Percentiles rank a stretch among this genome's conserved stretches.
Conservation (phyloP, 306 rosid species). For the Abrus precatorius region DNA sequence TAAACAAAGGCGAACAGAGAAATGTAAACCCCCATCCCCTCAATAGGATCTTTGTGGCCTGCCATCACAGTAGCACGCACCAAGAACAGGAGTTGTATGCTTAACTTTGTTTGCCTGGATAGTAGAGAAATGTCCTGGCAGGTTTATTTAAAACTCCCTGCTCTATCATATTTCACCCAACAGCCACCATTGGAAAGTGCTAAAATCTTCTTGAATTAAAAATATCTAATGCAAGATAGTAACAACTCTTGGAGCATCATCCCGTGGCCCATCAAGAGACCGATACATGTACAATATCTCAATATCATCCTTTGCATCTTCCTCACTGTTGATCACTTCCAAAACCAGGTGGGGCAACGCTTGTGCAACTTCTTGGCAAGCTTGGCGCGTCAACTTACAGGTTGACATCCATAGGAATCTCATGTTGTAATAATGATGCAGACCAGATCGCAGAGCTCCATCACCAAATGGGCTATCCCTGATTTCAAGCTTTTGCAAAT, state of each 20-base stretch:
- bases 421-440: slow-evolving; percentile 93
- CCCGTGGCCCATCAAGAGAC: slow-evolving; percentile 69
- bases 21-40: not conserved
- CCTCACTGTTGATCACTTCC: slow-evolving; percentile 64
- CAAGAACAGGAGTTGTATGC: slow-evolving; percentile 50
- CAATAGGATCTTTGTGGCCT: slow-evolving; percentile 41
- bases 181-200: slow-evolving; percentile 47
- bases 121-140: slow-evolving; percentile 51
- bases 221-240: slow-evolving; percentile 64
- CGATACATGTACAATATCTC: slow-evolving; percentile 57
- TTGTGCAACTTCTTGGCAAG: slow-evolving; percentile 75
- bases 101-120: slow-evolving; percentile 44
- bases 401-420: slow-evolving; percentile 94
- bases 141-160: slow-evolving; percentile 58
- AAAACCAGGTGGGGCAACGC: slow-evolving; percentile 75
- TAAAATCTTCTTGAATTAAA: slow-evolving; percentile 43
- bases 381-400: slow-evolving; percentile 70
- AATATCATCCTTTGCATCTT: slow-evolving; percentile 21
- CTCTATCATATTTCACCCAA: slow-evolving; percentile 35
- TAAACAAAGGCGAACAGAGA: slow-evolving; percentile 41
- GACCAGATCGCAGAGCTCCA: slow-evolving; percentile 76
- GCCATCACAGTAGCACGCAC: slow-evolving; percentile 45
- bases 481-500: slow-evolving; percentile 88
- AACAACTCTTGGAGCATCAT: slow-evolving; percentile 69
- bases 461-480: slow-evolving; percentile 95